Conservation (phyloP, 176 grass and related monocot genomes). For the Cocos nucifera region DNA sequence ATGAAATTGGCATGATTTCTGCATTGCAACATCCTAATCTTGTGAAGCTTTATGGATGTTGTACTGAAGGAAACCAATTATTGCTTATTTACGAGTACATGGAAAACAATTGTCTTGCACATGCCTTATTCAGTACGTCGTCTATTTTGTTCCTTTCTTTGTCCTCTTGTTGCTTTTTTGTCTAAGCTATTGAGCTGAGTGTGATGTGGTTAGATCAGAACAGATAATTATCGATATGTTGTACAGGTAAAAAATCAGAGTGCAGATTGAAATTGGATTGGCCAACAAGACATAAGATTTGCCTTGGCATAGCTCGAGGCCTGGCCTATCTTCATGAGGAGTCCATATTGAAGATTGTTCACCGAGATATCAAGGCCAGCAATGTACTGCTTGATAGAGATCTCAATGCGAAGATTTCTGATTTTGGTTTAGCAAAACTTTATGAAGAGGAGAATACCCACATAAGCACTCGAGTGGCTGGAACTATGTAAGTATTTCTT, state of each 20-base stretch:
- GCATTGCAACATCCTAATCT: conserved; percentile 67
- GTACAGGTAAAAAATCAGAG: conserved; percentile 25
- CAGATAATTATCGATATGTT: no score
- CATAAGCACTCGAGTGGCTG: conserved; percentile 87
- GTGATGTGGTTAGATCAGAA: no score
- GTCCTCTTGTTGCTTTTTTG: no score
- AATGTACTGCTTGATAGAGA: conserved; percentile 91
- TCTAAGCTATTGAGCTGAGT: no score
- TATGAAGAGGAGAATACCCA: conserved; percentile 82
- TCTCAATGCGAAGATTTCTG: conserved; percentile 84
- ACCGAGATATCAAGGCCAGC: conserved; percentile 97
- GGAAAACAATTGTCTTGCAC: conserved; percentile 83
- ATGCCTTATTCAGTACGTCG: conserved; percentile 54
- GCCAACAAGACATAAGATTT: conserved; percentile 65
- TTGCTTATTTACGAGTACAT: conserved; percentile 73
- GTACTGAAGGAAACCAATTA: conserved; percentile 68
- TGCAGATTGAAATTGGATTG: conserved; percentile 63
- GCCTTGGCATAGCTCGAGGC: conserved; percentile 81
- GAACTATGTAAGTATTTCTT: conserved; percentile 66
- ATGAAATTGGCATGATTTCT: conserved; percentile 88
- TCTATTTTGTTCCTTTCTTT: neutral
- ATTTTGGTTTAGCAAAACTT: conserved; percentile 94
- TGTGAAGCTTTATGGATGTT: conserved; percentile 65
- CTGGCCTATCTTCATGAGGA: conserved; percentile 86
- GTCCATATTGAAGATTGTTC: conserved; percentile 72